Evolutionary conservation across 2,329 filamentous ascomycete genomes (phyloP).

Genomic region (Huntiella abstrusa): DNA sequence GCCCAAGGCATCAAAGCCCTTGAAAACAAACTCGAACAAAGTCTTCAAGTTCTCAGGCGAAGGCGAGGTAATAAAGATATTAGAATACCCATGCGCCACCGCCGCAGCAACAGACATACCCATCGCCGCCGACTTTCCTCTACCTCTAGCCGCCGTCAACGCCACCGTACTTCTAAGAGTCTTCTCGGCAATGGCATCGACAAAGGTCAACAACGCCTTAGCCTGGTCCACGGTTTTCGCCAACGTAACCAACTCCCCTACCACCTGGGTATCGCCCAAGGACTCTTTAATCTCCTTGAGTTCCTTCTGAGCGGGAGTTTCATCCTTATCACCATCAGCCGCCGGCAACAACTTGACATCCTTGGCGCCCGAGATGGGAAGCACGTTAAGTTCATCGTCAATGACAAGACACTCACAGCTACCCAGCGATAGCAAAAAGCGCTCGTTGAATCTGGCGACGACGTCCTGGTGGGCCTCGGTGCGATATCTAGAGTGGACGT

Average conservation of each 20-base stretch:
- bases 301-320: conserved; percentile 53
- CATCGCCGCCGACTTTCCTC: conserved; percentile 90
- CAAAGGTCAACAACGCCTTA: conserved; percentile 89
- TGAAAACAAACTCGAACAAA: conserved; percentile 94
- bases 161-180: conserved; percentile 85
- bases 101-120: conserved; percentile 89
- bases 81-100: conserved; percentile 90
- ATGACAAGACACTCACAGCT: conserved; percentile 91
- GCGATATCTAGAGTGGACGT: conserved; percentile 87
- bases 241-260: conserved; percentile 66
- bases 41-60: conserved; percentile 98
- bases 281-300: conserved; percentile 75
- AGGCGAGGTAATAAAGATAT: conserved; percentile 96
- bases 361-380: conserved; percentile 92
- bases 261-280: conserved; percentile 65
- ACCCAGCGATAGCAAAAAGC: conserved; percentile 89
- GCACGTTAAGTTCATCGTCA: conserved; percentile 91
- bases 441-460: conserved; percentile 89
- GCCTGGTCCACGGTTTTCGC: conserved; percentile 89
- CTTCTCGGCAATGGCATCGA: conserved; percentile 92
- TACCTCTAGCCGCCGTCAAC: conserved; percentile 78
- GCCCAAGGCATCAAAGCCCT: conserved; percentile 84
- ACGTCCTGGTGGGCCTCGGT: conserved; percentile 95
- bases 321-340: conserved; percentile 53
- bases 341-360: conserved; percentile 67